Percentiles rank a stretch among this genome's conserved stretches.
phyloP scores from a whole-genome alignment of 805 yeast genomes.

The Millerago galiae region DNA sequence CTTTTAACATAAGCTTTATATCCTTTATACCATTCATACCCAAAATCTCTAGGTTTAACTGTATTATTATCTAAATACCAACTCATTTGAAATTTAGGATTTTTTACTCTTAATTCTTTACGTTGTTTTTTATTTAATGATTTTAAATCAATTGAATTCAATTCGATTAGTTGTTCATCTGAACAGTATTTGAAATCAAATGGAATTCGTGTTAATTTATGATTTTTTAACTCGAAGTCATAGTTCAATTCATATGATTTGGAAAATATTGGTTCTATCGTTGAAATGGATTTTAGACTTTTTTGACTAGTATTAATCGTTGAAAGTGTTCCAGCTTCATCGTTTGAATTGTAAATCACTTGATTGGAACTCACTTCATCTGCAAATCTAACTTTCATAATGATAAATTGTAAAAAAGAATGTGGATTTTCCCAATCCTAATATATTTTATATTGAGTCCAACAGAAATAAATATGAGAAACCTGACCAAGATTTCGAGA shows the following conservation, averaged over 20 bases:
- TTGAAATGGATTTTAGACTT: not conserved
- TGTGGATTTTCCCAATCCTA: no score
- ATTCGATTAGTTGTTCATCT: not conserved
- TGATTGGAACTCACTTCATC: no score
- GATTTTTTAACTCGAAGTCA: not conserved
- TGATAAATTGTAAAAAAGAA: no score
- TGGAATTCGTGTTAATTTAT: not conserved
- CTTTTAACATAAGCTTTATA: not conserved
- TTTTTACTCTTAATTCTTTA: not conserved
- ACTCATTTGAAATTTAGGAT: slow-evolving; percentile 2
- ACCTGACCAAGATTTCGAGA: no score
- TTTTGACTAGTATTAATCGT: not conserved
- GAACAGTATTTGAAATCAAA: not conserved
- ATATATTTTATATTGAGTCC: no score
- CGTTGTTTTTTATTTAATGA: slow-evolving; percentile 1
- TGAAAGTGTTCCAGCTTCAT: no score
- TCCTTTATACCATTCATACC: slow-evolving; percentile 7
- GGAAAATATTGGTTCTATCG: not conserved
- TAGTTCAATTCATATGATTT: not conserved
- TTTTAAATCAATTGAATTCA: slow-evolving; percentile 1
- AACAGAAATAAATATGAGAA: no score
- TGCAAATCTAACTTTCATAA: no score
- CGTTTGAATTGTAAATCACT: no score
- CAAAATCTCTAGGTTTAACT: slow-evolving; percentile 8
- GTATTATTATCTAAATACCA: slow-evolving; percentile 2